phyloP scores from a whole-genome alignment of 139 green algal genomes.

The Chlorella sp. region DNA sequence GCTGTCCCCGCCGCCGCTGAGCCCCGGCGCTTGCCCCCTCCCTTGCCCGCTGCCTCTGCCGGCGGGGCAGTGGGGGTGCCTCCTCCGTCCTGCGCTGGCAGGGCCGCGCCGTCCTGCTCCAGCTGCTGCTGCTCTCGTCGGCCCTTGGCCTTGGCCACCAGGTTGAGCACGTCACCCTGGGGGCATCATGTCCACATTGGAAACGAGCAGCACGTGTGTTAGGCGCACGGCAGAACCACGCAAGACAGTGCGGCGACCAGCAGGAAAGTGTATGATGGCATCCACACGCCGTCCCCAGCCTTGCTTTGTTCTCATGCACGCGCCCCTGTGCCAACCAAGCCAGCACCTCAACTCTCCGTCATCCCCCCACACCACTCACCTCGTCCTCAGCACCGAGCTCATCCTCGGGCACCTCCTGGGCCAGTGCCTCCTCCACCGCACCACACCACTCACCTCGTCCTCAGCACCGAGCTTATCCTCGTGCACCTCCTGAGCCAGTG shows the following conservation, averaged over 20 bases:
- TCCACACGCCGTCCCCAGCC: too few relatives aligned
- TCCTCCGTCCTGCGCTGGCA: not conserved
- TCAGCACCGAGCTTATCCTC: not conserved
- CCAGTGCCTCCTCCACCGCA: not conserved
- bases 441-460: not conserved
- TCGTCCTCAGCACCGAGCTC: not conserved
- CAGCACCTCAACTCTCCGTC: not conserved
- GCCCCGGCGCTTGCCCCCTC: too few relatives aligned
- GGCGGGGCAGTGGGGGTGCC: too few relatives aligned
- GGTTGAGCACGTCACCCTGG: not conserved
- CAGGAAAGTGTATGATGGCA: too few relatives aligned
- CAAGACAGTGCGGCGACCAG: too few relatives aligned
- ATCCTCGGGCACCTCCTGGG: not conserved
- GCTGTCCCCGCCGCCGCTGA: too few relatives aligned
- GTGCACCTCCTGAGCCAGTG: not conserved
- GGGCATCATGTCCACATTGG: too few relatives aligned
- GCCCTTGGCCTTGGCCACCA: not conserved
- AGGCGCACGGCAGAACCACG: too few relatives aligned
- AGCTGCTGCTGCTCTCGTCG: not conserved
- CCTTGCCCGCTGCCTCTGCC: too few relatives aligned
- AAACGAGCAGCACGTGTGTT: too few relatives aligned
- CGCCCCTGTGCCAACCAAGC: not conserved
- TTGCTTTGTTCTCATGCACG: not conserved
- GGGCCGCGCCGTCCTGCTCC: too few relatives aligned
- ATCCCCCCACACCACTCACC: not conserved